Base-by-base conservation (phyloP, 345 rosid species). In the Cochlearia excelsa region DNA sequence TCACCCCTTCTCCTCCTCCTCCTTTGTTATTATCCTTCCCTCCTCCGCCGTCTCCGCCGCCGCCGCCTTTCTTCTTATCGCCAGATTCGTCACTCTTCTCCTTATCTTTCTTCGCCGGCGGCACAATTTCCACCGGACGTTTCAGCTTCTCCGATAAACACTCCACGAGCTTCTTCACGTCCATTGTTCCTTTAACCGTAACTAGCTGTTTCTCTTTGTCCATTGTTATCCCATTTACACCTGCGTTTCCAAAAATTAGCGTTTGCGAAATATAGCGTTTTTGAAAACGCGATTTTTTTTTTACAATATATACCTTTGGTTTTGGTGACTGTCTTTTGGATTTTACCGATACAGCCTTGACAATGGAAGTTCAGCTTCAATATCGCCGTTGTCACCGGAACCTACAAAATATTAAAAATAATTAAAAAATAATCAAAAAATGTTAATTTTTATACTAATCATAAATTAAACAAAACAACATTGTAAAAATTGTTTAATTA, bases 131-230 rank as follows among this genome's bases (percentile, higher is more conserved):
- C 38, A 92, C 91, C 29, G 16, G 59, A 54, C 93, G 75, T 43
- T 58, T 79, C 53, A 88, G 77, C 78, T 81, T 92, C 47, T 69
- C 74, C 9, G 55, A 26, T 7, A 92, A 80, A 47, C 46, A 41
- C 11, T 81, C 71, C 0, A 40, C 74, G 23, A 86, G 69, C 7
- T 75, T 77, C 49, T 83, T 82, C 2, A 70, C 82, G 51, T 88
- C 91, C 87, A 83, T 80, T 10, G 79, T 86, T 6, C 98, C 97
- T 37, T 80, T 86, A 9, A 88, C 95, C 9, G 86, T 74, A 26
- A 88, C 86, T 1, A 76, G 67, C 26, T 88, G 83, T 71, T 86
- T 88, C 6, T 60, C 82, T 6, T 53, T 72, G 35, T 84, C 93
- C 3, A 88, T 50, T 7, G 68, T 42, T 30, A 88, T 73, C 49